A percentile compares a stretch with the other conserved stretches of the same genome.
These are phyloP conservation scores for Penicillium frequentans DNA, from an alignment of 2,329 filamentous ascomycete genomes.

Conservation along the genomic window DNA sequence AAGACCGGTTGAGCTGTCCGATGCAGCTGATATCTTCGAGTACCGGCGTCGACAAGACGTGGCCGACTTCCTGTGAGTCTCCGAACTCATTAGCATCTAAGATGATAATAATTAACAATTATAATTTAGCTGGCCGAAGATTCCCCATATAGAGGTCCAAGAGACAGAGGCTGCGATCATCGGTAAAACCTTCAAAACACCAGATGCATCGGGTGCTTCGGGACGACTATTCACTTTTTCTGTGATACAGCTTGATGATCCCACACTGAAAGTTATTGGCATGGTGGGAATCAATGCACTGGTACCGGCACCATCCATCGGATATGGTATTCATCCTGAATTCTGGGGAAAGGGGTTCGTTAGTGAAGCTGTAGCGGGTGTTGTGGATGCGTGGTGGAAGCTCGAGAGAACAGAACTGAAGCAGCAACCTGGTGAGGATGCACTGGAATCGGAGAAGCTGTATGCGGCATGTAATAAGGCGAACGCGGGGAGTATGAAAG, in stretches of 20 bases:
- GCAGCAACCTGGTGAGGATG: not conserved
- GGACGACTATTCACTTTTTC: slow-evolving; percentile 22
- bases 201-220: slow-evolving; percentile 19
- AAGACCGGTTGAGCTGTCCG: slow-evolving; percentile 16
- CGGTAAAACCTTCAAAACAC: slow-evolving; percentile 15
- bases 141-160: slow-evolving; percentile 11
- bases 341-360: slow-evolving; percentile 26
- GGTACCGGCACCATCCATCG: slow-evolving; percentile 17
- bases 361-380: slow-evolving; percentile 23
- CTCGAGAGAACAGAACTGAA: slow-evolving; percentile 9
- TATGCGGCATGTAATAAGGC: slow-evolving; percentile 19
- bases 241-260: slow-evolving; percentile 13
- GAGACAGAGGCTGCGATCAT: slow-evolving; percentile 16
- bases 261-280: slow-evolving; percentile 17
- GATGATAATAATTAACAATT: not conserved
- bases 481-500: slow-evolving; percentile 22
- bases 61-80: slow-evolving; percentile 28
- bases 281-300: slow-evolving; percentile 20
- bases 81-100: not conserved
- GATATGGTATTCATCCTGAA: slow-evolving; percentile 26
- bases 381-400: slow-evolving; percentile 26
- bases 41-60: slow-evolving; percentile 26
- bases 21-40: slow-evolving; percentile 23
- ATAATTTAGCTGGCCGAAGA: slow-evolving; percentile 8
- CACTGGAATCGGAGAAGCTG: slow-evolving; percentile 10